Conservation (phyloP, 2,329 filamentous ascomycete species). For the Capronia coronata region DNA sequence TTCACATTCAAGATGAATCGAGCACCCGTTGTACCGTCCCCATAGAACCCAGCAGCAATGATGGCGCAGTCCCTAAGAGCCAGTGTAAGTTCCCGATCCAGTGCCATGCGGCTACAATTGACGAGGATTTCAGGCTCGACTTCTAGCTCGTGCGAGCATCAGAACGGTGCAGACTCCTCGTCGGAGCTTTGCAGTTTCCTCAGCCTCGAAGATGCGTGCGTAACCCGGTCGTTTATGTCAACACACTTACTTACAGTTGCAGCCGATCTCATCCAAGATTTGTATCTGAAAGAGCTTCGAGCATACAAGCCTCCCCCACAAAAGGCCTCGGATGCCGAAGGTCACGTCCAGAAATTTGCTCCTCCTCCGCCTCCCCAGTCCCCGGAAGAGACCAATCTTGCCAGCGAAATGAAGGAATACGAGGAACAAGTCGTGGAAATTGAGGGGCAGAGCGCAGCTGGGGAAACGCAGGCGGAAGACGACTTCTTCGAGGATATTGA, state of each 20-base stretch:
- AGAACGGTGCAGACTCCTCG: constrained; percentile 41
- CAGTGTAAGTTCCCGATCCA: constrained; percentile 44
- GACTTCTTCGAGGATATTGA: constrained; percentile 71
- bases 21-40: constrained; percentile 7
- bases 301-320: constrained; percentile 80
- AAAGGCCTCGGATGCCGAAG: constrained; percentile 81
- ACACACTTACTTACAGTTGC: constrained; percentile 20
- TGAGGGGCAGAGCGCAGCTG: constrained; percentile 69
- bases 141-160: constrained; percentile 50
- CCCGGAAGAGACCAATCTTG: constrained; percentile 90
- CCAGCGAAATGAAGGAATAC: constrained; percentile 87
- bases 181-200: constrained; percentile 56
- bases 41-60: constrained; percentile 9
- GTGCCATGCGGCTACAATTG: constrained; percentile 14
- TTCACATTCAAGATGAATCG: not conserved
- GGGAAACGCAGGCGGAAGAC: constrained; percentile 53
- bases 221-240: constrained; percentile 15
- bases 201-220: constrained; percentile 57
- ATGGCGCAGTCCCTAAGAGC: constrained; percentile 56
- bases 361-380: constrained; percentile 74
- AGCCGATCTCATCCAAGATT: constrained; percentile 97
- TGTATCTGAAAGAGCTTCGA: constrained; percentile 95
- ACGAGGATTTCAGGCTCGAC: constrained; percentile 48
- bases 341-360: constrained; percentile 82
- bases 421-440: constrained; percentile 91